Conservation (phyloP, 768 basidiomycete genomes). For the Paxillus ammoniavirescens region DNA sequence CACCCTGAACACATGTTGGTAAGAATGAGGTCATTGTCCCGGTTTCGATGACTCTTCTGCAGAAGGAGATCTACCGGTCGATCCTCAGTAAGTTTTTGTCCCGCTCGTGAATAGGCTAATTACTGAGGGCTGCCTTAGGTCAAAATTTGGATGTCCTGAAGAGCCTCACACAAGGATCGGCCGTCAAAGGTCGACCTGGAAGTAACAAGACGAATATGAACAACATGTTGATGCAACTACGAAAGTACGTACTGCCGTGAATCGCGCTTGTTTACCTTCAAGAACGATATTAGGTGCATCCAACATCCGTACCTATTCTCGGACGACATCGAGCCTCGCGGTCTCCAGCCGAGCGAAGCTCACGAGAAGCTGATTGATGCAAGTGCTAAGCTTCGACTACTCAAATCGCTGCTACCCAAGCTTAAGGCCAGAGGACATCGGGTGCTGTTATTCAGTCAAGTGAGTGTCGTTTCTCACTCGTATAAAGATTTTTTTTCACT, state of each 20-base stretch:
- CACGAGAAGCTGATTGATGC: conserved; percentile 82
- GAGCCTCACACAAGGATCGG: conserved; percentile 49
- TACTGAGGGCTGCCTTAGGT: conserved; percentile 39
- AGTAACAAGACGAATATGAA: conserved; percentile 59
- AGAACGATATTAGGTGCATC: conserved; percentile 55
- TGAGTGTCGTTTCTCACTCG: conserved; percentile 30
- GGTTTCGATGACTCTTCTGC: conserved; percentile 81
- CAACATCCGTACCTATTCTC: conserved; percentile 91
- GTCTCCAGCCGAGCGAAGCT: conserved; percentile 52
- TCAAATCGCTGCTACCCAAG: conserved; percentile 78
- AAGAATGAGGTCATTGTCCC: conserved; percentile 93
- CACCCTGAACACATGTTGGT: conserved; percentile 3
- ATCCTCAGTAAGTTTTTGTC: conserved; percentile 59
- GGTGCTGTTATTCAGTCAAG: conserved; percentile 90
- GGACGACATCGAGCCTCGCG: conserved; percentile 73
- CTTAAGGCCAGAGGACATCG: conserved; percentile 84
- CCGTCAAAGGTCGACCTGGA: conserved; percentile 29
- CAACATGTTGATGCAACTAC: conserved; percentile 84
- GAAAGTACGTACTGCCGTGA: conserved; percentile 56
- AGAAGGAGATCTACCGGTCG: conserved; percentile 85
- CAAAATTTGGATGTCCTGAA: conserved; percentile 69
- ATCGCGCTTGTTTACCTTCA: not conserved
- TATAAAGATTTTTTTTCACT: not conserved
- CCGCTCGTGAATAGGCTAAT: conserved; percentile 14
- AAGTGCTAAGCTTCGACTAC: conserved; percentile 80